phyloP scores from a whole-genome alignment of 2,329 filamentous ascomycete species.

The Niveomyces coronatus region DNA sequence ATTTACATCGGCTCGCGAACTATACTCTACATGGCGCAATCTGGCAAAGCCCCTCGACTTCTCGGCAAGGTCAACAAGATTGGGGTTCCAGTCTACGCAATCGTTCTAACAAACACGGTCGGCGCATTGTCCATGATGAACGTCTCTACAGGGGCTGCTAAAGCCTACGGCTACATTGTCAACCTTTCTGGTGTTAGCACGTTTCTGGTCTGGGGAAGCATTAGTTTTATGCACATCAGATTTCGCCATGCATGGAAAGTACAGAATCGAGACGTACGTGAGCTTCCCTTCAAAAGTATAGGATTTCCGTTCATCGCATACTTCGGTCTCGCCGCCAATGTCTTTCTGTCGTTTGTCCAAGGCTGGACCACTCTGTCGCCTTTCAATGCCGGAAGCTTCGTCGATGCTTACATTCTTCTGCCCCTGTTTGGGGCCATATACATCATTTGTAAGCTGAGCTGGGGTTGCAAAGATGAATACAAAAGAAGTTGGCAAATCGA shows the following conservation, averaged over 20 bases:
- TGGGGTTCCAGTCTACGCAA: conserved; percentile 50
- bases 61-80: conserved; percentile 56
- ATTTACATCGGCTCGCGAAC: conserved; percentile 72
- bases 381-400: conserved; percentile 47
- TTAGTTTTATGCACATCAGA: conserved; percentile 60
- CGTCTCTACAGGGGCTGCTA: conserved; percentile 52
- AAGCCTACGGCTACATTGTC: conserved; percentile 59
- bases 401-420: conserved; percentile 52
- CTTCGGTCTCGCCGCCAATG: conserved; percentile 45
- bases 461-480: conserved; percentile 37
- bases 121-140: conserved; percentile 70
- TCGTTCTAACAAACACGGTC: conserved; percentile 60
- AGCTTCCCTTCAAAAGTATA: conserved; percentile 45
- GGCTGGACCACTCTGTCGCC: conserved; percentile 51
- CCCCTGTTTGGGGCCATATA: conserved; percentile 51
- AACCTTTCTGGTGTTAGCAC: conserved; percentile 61
- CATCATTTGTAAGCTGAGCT: conserved; percentile 41
- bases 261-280: conserved; percentile 44
- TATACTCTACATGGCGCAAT: conserved; percentile 65
- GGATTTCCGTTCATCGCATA: conserved; percentile 50
- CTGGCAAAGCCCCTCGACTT: conserved; percentile 58
- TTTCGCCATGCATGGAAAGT: conserved; percentile 54
- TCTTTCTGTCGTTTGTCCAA: conserved; percentile 50
- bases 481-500: conserved; percentile 44
- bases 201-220: conserved; percentile 62